Base-by-base conservation (phyloP, 129 eudicot species). In the Tagetes erecta region DNA sequence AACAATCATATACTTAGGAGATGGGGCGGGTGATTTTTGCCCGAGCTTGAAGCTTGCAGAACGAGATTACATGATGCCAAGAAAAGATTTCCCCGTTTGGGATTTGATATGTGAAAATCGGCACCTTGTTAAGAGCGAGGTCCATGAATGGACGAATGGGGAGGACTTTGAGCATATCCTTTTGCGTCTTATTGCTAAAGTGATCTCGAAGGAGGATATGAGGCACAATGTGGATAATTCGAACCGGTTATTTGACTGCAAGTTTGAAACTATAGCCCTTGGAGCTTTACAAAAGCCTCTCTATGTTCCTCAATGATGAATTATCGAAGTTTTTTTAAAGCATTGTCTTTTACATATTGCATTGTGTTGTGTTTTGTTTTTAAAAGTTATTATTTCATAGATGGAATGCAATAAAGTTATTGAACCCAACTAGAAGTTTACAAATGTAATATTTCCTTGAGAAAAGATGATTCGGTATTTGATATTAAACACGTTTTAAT, bases 21-120 rank as follows among this genome's bases (percentile, higher is more conserved):
- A 93, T 67, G 98, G 98, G 13, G 75, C 34, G 0, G 97, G 91
- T 0, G 98, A 93, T 56, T 93, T 83, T 79, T 93, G 98, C 76
- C 95, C 96, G 3, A 81, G 85, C 44, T 83, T 84, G 71, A 87
- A 76, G 81, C 97, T 93, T 20, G 69, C 53, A 6, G 85, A 80
- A 10, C 82, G 81, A 3, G 96, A 93, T 75, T 77, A 73, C 76
- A 74, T 88, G 86, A 86, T 93, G 96, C 98, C 98, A 2, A 90
- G 97, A 74, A 90, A 88, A 75, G 72, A 93, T 59, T 90, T 78
- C 50, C 96, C 96, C 0, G 92, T 76, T 12, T 93, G 96, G 98
- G 86, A 90, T 4, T 76, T 93, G 64, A 87, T 90, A 41, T 76
- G 87, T 58, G 37, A 83, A 72, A 87, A 84, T 33, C 87, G 83